Base-by-base conservation (phyloP, 2,329 filamentous ascomycete genomes). In the Pestalotiopsis sp. region DNA sequence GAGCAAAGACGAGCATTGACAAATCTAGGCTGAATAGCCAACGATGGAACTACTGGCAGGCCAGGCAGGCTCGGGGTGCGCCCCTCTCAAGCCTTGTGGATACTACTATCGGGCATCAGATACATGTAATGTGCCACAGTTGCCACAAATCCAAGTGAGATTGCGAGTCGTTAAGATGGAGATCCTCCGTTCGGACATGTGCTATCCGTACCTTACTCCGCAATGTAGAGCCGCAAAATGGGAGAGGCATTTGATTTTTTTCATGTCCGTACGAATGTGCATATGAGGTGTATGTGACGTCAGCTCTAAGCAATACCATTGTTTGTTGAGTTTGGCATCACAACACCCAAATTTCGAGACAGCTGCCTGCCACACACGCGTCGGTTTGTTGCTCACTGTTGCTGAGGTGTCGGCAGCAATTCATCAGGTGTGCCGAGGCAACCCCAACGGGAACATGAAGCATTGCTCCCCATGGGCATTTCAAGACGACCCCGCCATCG, bases 51-150 rank as follows among this genome's bases (percentile, higher is more conserved):
- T 23, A 39, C 27, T 17, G 36, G 17, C 14, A n/a, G 4, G 12
- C 36, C 38, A 13, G 25, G 39, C 1, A 45, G 20, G 25, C 61
- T 45, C 23, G 61, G 39, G 58, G 27, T 5, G 14, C 27, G n/a
- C 64, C 36, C 49, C 27, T 41, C 20, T n/a, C 36, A 41, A 60
- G 57, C 57, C 52, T 60, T 59, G 52, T 66, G 64, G 64, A 60
- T 52, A 56, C 31, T 17, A 20, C 31, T 59, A 52, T 36, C n/a
- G 59, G 59, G 25, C 27, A n/a, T 36, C 31, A 39, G 27, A 20
- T 61, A 20, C 23, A 59, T 36, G 59, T 36, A 61, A 52, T 52
- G 45, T 52, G 45, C 45, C 45, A 52, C 45, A 52, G 45, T 52
- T 52, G 45, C 45, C 45, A n/a, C 45, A 52, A 52, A n/a, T 6